phyloP scores from a whole-genome alignment of 164 flowering plant genomes.

The Chimonanthus praecox region DNA sequence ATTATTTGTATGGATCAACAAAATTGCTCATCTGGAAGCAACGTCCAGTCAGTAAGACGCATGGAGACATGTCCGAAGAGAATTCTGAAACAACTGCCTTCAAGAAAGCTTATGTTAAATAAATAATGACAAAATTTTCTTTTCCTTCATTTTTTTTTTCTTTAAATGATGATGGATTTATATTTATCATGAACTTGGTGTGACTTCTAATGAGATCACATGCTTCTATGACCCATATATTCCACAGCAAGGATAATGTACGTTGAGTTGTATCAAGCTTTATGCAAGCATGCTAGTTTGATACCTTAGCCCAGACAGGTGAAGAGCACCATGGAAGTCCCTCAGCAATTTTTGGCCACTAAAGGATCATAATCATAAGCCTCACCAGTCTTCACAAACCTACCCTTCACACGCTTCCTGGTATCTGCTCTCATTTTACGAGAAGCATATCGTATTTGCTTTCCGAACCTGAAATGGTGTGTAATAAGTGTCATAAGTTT shows the following conservation, averaged over 20 bases:
- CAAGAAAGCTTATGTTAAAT: background rate
- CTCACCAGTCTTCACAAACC: conserved; percentile 63
- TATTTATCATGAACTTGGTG: background rate
- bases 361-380: conserved; percentile 54
- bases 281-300: background rate
- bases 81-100: background rate
- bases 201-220: background rate
- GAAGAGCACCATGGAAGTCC: background rate
- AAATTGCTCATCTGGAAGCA: background rate
- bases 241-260: background rate
- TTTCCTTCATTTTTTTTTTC: background rate
- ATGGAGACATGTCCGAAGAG: background rate
- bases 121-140: no score
- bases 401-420: conserved; percentile 60
- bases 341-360: conserved; percentile 8
- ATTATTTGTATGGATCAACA: no score
- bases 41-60: background rate
- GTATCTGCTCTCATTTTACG: conserved; percentile 65
- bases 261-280: background rate
- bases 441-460: conserved; percentile 56
- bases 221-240: background rate
- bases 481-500: no score
- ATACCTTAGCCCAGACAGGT: no score
- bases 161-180: background rate
- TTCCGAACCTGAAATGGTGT: conserved; percentile 38